Percentiles rank a stretch among this genome's conserved stretches.
phyloP scores from a whole-genome alignment of 768 basidiomycete species.

The Pleurotus tuoliensis region DNA sequence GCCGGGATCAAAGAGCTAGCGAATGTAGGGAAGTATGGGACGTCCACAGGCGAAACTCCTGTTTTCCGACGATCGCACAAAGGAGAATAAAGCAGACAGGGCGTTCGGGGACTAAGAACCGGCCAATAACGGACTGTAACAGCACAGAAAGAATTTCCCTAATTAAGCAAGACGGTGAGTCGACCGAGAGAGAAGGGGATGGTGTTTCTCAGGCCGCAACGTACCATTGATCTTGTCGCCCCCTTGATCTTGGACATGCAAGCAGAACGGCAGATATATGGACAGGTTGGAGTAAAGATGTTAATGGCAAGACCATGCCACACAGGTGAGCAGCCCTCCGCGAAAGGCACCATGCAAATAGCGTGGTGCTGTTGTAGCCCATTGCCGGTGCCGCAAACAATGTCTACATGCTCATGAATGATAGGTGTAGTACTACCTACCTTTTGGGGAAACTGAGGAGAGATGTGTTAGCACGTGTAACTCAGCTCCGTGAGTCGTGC shows the following conservation, averaged over 20 bases:
- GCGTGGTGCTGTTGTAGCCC: no score
- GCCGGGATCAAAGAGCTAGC: constrained; percentile 3
- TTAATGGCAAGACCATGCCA: no score
- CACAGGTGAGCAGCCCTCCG: no score
- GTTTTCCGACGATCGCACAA: constrained; percentile 1
- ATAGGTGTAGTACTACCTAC: neutral
- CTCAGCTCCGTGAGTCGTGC: constrained; percentile 5
- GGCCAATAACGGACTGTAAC: neutral
- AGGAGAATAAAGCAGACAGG: neutral
- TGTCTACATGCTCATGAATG: neutral
- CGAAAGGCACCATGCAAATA: no score
- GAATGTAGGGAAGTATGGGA: neutral
- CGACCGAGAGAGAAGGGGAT: neutral
- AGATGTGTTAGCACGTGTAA: neutral
- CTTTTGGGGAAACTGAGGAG: neutral
- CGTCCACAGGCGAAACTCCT: neutral
- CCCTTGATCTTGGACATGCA: neutral
- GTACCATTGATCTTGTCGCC: neutral
- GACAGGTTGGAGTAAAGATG: no score
- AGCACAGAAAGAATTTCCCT: neutral
- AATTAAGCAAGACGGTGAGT: neutral
- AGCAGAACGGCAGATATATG: no score
- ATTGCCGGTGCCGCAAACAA: no score
- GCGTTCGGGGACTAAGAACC: neutral
- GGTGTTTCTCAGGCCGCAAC: neutral